Evolutionary conservation across 768 basidiomycete genomes (phyloP), one percentile per base, ranked within the genome.

Genomic region (Chalciporus sphaerocephalus): DNA sequence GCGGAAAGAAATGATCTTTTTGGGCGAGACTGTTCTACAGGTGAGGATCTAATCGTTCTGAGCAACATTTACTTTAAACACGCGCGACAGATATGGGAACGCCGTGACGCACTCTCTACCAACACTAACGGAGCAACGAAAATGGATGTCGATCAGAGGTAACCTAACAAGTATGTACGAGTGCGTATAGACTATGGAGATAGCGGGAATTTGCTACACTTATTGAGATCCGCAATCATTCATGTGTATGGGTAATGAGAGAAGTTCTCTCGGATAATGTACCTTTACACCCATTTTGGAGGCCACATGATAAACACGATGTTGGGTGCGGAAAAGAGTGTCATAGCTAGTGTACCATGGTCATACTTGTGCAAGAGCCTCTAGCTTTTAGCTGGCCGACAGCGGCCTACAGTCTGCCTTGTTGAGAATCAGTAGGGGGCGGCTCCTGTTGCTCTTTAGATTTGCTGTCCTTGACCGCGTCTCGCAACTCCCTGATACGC

Each of bases 21-120:
- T 99, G 27, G 95, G 94, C 21, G 96, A 98, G 66, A 91, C 87
- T n/a, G 86, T 95, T 24, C 71, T 99, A 40, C 96, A 99, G 79
- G 93, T 93, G 50, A 48, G 58, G 7, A 37, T 35, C 36, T 40
- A 32, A 16, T 46, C 22, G 28, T n/a, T 44, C 15, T 21, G 18
- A 23, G 17, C 48, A 46, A 38, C 20, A 39, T 12, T 46, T 23
- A 37, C 22, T 30, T 41, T 56, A 44, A 62, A 46, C 56, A 15
- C 33, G 7, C 35, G 22, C 21, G 40, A 28, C 56, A 83, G 82
- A 80, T 84, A 57, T 84, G 82, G 82, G 81, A 83, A 65, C 72
- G 76, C 52, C 71, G 81, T 54, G 64, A 62, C 40, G 41, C 49
- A 34, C 48, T 45, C 8, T 21, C 49, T 23, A 28, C 30, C 11